Conservation (phyloP, 148 eudicot genomes). For the Rhododendron simsii region DNA sequence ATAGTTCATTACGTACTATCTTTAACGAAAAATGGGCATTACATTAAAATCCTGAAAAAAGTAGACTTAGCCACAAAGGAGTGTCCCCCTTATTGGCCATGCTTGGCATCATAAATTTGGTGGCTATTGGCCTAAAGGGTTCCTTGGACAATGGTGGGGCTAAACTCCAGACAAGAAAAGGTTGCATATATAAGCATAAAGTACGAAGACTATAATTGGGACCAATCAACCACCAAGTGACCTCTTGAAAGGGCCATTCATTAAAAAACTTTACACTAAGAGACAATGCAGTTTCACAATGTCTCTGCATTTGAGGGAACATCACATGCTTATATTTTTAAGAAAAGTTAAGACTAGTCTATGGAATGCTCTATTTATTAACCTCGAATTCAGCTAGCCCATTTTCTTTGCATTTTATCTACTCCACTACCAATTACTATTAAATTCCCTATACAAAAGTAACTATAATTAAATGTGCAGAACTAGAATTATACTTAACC, state of each 20-base stretch:
- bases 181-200: neutral
- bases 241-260: conserved; percentile 17
- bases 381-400: neutral
- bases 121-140: conserved; percentile 19
- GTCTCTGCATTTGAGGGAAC: conserved; percentile 12
- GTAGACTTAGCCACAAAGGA: neutral
- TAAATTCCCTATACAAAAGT: neutral
- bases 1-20: no score
- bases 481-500: neutral
- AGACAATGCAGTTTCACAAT: conserved; percentile 7
- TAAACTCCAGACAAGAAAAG: neutral
- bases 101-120: conserved; percentile 33
- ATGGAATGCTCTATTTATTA: neutral
- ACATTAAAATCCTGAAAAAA: conserved; percentile 20
- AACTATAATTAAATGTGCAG: neutral
- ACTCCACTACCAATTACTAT: neutral
- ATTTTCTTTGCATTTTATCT: neutral
- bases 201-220: conserved; percentile 5
- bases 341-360: neutral
- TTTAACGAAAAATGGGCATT: neutral
- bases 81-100: conserved; percentile 16
- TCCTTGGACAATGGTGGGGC: conserved; percentile 12
- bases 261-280: conserved; percentile 1
- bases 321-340: conserved; percentile 15
- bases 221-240: conserved; percentile 13